Evolutionary conservation across 2,329 filamentous ascomycete genomes (phyloP), one percentile per base, ranked within the genome.

Genomic region (Neocucurbitaria cava): DNA sequence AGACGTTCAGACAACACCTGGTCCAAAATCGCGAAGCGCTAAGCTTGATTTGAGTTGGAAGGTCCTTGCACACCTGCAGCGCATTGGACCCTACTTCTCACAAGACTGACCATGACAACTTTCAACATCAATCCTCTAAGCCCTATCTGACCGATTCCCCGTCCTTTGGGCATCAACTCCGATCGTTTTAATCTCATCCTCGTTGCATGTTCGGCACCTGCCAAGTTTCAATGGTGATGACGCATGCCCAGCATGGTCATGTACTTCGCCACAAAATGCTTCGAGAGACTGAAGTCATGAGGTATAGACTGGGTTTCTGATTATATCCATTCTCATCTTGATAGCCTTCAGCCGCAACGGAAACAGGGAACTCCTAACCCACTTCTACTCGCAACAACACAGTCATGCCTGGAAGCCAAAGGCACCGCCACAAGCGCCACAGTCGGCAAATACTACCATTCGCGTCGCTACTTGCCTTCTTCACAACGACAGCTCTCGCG

Each of bases 201-300:
- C 52, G 52, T 43, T 55, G 53, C 49, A 58, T 52, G 57, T 38
- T 39, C 33, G 26, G 39, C 52, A 30, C 54, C 58, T 67, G 62
- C 69, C 69, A 70, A 69, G 68, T 69, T 70, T 67, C 39, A 45
- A 42, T 44, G 36, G 49, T 62, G 58, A 70, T 72, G 69, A 72
- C 69, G 69, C 68, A 72, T 58, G 69, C 69, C 68, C 62, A 72
- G 64, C 59, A 54, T 51, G 49, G 43, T 38, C 58, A 63, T 65
- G 65, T 62, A 58, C 58, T 54, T 64, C 46, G 61, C 60, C 65
- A 59, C 61, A 49, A 44, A 49, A 54, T 55, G 43, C 51, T 47
- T 45, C 46, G 3, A 50, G 24, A 49, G 52, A 52, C 58, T 58
- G 39, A 41, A 49, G n/a, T 52, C 40, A 44, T 49, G n/a, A n/a